phyloP scores from a whole-genome alignment of 805 yeast species.

The Cyberlindnera lachancei region DNA sequence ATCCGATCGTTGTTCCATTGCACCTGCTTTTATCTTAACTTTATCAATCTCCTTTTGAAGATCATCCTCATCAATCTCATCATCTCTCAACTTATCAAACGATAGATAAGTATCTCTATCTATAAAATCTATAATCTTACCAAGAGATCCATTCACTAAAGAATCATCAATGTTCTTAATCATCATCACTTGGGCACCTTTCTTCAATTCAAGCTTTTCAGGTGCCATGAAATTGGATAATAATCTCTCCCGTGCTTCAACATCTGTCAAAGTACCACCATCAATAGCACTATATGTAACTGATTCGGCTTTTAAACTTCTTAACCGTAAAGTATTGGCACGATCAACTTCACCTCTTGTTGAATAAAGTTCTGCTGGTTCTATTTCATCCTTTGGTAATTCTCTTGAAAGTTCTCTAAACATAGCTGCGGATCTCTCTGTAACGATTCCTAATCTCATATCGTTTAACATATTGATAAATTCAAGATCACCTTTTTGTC shows the following conservation, averaged over 20 bases:
- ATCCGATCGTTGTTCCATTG: not conserved
- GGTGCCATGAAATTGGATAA: constrained; percentile 60
- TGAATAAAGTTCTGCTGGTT: constrained; percentile 69
- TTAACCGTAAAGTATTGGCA: constrained; percentile 50
- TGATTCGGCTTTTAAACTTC: constrained; percentile 35
- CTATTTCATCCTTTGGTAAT: constrained; percentile 49
- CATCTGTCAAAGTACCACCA: constrained; percentile 40
- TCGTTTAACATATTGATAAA: constrained; percentile 72
- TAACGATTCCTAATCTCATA: constrained; percentile 56
- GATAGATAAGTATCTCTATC: constrained; percentile 43
- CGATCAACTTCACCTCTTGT: constrained; percentile 65
- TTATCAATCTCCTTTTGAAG: constrained; percentile 19
- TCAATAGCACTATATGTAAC: constrained; percentile 44
- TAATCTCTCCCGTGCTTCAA: constrained; percentile 34
- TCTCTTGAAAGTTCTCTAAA: constrained; percentile 48
- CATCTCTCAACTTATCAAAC: constrained; percentile 23
- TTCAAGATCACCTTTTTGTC: constrained; percentile 67
- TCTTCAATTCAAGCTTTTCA: constrained; percentile 44
- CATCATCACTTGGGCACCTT: constrained; percentile 79
- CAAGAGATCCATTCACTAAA: constrained; percentile 72
- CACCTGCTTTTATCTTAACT: constrained; percentile 6
- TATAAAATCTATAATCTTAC: constrained; percentile 55
- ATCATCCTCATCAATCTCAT: constrained; percentile 18
- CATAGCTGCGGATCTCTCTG: constrained; percentile 37
- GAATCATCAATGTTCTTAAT: constrained; percentile 66